A percentile compares a stretch with the other conserved stretches of the same genome.
These are phyloP conservation scores for Penicillium nordicum DNA, from an alignment of 2,329 filamentous ascomycete species.

Conservation along the genomic window DNA sequence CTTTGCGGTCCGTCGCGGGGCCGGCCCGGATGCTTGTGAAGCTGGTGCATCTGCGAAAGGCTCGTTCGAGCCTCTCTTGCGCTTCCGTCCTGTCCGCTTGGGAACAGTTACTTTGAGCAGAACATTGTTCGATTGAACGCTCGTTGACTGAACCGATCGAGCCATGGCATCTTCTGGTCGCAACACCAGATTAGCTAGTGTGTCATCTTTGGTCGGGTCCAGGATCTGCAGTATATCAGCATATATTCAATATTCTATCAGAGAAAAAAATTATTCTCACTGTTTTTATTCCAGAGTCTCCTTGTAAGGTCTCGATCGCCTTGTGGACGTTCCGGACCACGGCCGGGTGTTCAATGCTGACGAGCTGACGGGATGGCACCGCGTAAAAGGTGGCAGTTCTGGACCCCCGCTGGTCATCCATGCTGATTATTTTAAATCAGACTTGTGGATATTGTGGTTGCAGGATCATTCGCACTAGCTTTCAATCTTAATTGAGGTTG, in stretches of 20 bases:
- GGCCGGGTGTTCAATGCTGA: conserved; percentile 65
- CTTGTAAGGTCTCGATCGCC: conserved; percentile 61
- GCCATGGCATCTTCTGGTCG: conserved; percentile 75
- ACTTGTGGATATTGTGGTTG: neutral
- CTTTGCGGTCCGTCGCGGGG: conserved; percentile 24
- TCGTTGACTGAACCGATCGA: conserved; percentile 73
- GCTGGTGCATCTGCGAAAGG: conserved; percentile 55
- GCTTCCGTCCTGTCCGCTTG: conserved; percentile 78
- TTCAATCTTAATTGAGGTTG: neutral
- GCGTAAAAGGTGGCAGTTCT: conserved; percentile 48
- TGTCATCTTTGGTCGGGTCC: conserved; percentile 44
- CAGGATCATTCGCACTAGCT: neutral
- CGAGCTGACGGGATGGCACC: conserved; percentile 53
- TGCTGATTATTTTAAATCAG: conserved; percentile 1
- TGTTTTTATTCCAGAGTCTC: conserved; percentile 52
- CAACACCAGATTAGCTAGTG: conserved; percentile 66
- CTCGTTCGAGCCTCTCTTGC: conserved; percentile 71
- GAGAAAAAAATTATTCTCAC: conserved; percentile 32
- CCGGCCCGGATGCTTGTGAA: conserved; percentile 13
- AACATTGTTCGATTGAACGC: conserved; percentile 73
- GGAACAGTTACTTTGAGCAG: conserved; percentile 84
- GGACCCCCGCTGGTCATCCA: conserved; percentile 22
- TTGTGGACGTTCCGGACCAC: conserved; percentile 63
- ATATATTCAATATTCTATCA: neutral
- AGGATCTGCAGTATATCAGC: conserved; percentile 41